Evolutionary conservation across 192 early-diverging fungal species (phyloP).

Genomic region (Entophlyctis helioformis): DNA sequence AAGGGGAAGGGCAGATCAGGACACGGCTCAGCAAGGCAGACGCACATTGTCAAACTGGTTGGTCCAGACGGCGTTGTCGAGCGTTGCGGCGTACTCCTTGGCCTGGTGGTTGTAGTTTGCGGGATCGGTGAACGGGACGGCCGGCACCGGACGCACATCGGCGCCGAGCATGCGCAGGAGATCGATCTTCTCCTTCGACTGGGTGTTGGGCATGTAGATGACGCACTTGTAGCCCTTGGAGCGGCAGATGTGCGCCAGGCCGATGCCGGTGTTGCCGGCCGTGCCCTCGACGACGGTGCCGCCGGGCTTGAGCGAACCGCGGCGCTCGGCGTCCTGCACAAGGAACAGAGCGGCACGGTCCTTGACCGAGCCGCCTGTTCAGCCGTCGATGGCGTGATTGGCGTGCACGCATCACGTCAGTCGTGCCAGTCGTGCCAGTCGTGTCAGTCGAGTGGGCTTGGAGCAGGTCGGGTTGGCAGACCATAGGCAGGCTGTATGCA

Average conservation of each 20-base stretch:
- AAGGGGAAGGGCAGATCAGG: background rate
- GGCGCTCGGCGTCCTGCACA: slow-evolving; percentile 84
- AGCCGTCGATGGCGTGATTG: too few species aligned
- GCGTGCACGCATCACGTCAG: too few species aligned
- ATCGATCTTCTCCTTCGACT: slow-evolving; percentile 89
- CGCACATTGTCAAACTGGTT: slow-evolving; percentile 87
- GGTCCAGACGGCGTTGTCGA: slow-evolving; percentile 86
- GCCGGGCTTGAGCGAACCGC: slow-evolving; percentile 70
- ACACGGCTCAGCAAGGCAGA: background rate
- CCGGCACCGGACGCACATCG: slow-evolving; percentile 86
- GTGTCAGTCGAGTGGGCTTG: too few species aligned
- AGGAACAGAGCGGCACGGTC: slow-evolving; percentile 91
- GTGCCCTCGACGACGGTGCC: slow-evolving; percentile 70
- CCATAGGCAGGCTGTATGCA: too few species aligned
- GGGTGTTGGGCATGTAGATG: slow-evolving; percentile 97
- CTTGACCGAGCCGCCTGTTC: slow-evolving; percentile 85
- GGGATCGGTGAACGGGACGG: slow-evolving; percentile 83
- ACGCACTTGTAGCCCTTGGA: slow-evolving; percentile 91
- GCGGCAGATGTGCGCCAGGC: slow-evolving; percentile 85
- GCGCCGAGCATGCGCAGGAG: slow-evolving; percentile 85
- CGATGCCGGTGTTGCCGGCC: slow-evolving; percentile 85
- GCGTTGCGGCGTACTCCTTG: slow-evolving; percentile 58
- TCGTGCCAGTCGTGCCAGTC: too few species aligned
- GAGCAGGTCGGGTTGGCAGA: too few species aligned
- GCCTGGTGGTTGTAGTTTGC: slow-evolving; percentile 95